Percentiles rank a stretch among this genome's conserved stretches.
Conservation (phyloP, 768 basidiomycete genomes). For the Saitozyma podzolica region DNA sequence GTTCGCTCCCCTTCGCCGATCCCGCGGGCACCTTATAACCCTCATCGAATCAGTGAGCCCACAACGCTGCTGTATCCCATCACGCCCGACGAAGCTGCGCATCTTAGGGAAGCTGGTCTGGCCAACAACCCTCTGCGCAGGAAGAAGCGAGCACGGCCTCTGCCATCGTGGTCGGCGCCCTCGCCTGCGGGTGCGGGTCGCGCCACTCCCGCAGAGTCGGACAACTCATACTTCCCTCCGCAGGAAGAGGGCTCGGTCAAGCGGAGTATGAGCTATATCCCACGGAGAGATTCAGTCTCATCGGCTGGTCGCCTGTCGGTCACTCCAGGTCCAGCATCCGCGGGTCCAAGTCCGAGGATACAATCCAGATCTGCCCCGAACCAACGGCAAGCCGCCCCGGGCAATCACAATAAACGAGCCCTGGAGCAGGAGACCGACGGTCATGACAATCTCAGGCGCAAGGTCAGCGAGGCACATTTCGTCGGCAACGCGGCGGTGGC, state of each 20-base stretch:
- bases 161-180: constrained; percentile 40
- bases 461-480: constrained; percentile 35
- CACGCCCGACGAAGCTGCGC: constrained; percentile 25
- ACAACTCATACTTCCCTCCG: constrained; percentile 40
- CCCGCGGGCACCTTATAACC: constrained; percentile 27
- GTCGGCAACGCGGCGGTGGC: constrained; percentile 42
- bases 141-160: constrained; percentile 18
- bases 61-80: constrained; percentile 28
- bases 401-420: constrained; percentile 4
- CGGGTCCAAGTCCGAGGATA: neutral
- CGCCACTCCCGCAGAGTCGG: constrained; percentile 25
- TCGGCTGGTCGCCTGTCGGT: too few species aligned
- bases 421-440: constrained; percentile 20
- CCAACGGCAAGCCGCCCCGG: constrained; percentile 5
- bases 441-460: constrained; percentile 25
- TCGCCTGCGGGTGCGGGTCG: constrained; percentile 14
- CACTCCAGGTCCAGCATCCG: too few species aligned
- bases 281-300: too few species aligned
- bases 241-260: constrained; percentile 1
- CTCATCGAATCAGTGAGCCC: constrained; percentile 23
- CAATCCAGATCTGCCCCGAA: neutral
- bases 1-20: constrained; percentile 33
- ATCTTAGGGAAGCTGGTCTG: constrained; percentile 13
- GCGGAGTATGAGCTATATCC: too few species aligned
- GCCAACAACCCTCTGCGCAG: constrained; percentile 40